Base-by-base conservation (phyloP, 139 green algal genomes). In the Astrephomene gubernaculifera region DNA sequence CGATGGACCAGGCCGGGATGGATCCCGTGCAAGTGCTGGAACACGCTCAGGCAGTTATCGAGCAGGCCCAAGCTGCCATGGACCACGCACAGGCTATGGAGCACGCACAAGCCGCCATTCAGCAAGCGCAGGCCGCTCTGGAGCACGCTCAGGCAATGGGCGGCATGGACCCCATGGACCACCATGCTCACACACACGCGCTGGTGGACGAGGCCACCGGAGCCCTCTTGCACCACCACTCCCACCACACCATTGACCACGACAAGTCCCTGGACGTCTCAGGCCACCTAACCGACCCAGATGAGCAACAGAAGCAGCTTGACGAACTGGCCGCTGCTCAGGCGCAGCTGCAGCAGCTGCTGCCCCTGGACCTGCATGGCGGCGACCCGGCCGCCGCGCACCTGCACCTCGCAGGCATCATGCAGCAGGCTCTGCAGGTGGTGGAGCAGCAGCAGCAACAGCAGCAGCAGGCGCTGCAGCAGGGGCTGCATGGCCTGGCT, bases 381-480 rank as follows among this genome's bases (percentile, higher is more conserved):
- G 31, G 25, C 4, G 78, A 84, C 75, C 22, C 74, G 4, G 38
- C 74, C 54, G 74, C 74, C 12, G 60, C 75, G 39, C 75, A 83
- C 2, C 27, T 83, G 35, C 75, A 83, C 22, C 63, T 84, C 1
- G 63, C 78, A 1, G 63, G 63, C 29, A 61, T 84, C 31, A 74
- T 84, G 78, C 78, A 84, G 78, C 78, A 84, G 43, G 78, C 78
- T 17, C 21, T 84, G 61, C 63, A 74, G 44, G 76, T 52, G 41
- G 63, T 74, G 41, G 78, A 75, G 78, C 63, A 84, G 31, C 78
- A 84, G 31, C 36, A 52, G 53, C 24, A 22, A 25, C 4, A 14
- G 53, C 52, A 41, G 49, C 71, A 71, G 71, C 49, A 57, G 41
- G 38, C 10, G 9, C 67, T 36, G 36, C 39, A 71, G 36, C 74